Conservation (phyloP, 441 rosid genomes). For the Eruca vesicaria region DNA sequence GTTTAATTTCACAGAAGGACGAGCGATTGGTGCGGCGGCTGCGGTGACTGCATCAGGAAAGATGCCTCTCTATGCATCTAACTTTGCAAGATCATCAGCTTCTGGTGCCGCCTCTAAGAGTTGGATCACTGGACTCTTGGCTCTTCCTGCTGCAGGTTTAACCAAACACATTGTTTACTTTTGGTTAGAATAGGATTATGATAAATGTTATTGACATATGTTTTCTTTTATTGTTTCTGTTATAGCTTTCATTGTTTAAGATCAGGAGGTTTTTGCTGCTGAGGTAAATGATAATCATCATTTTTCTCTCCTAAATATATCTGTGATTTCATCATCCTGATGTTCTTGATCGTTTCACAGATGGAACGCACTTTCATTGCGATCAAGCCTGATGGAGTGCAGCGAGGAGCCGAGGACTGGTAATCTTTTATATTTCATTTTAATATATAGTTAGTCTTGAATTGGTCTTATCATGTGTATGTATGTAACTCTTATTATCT, state of each 20-base stretch:
- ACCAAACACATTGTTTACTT: background rate
- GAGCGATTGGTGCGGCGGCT: slow-evolving; percentile 69
- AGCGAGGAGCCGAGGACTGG: slow-evolving; percentile 98
- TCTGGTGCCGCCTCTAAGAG: slow-evolving; percentile 51
- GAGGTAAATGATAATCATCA: slow-evolving; percentile 54
- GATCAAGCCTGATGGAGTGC: slow-evolving; percentile 97
- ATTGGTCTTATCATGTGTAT: background rate
- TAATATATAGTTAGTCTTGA: background rate
- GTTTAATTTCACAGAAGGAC: slow-evolving; percentile 49
- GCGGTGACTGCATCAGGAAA: slow-evolving; percentile 63
- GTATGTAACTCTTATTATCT: background rate
- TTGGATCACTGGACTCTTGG: slow-evolving; percentile 71
- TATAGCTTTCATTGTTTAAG: slow-evolving; percentile 80
- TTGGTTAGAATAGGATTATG: background rate
- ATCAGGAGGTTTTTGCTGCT: slow-evolving; percentile 85
- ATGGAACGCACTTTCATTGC: slow-evolving; percentile 95
- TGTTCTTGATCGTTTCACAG: slow-evolving; percentile 37
- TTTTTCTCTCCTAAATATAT: background rate
- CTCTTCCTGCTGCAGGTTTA: no score
- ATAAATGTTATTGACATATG: background rate
- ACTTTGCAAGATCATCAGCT: slow-evolving; percentile 45
- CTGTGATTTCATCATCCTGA: background rate
- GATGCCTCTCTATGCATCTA: slow-evolving; percentile 58
- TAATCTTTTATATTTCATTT: slow-evolving; percentile 8
- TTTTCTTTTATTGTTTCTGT: background rate